These are phyloP conservation scores for Penicillium sp. DNA, from an alignment of 2,329 filamentous ascomycete species.

Conservation along the genomic window DNA sequence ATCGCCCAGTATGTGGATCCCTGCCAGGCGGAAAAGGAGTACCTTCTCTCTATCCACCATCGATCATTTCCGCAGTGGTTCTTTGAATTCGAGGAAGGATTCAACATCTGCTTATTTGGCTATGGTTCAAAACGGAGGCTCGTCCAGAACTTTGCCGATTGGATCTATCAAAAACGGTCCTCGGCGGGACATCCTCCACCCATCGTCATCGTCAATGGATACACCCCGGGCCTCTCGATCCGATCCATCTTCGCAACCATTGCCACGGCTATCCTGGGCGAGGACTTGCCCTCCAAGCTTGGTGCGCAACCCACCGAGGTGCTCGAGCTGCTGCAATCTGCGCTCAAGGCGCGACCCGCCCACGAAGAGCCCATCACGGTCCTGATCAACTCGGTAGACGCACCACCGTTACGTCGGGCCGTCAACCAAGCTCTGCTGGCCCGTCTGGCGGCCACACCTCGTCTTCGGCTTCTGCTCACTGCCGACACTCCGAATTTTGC, in stretches of 20 bases:
- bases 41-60: conserved; percentile 67
- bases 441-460: conserved; percentile 66
- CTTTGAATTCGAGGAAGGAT: conserved; percentile 81
- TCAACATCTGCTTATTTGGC: conserved; percentile 86
- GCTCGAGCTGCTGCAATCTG: conserved; percentile 58
- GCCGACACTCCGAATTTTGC: conserved; percentile 84
- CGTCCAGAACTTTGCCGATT: conserved; percentile 66
- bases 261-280: conserved; percentile 53
- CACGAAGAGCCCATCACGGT: conserved; percentile 52
- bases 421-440: conserved; percentile 67
- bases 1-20: conserved; percentile 60
- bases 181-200: conserved; percentile 39
- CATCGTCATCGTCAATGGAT: conserved; percentile 84
- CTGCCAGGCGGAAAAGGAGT: conserved; percentile 63
- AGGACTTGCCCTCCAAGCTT: conserved; percentile 43
- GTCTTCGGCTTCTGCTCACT: conserved; percentile 68
- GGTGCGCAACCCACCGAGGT: conserved; percentile 63
- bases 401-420: conserved; percentile 65
- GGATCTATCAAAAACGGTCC: conserved; percentile 49
- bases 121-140: conserved; percentile 82
- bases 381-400: conserved; percentile 82
- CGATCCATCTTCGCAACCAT: conserved; percentile 52
- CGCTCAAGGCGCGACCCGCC: conserved; percentile 49
- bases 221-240: conserved; percentile 47
- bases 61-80: conserved; percentile 85